Percentiles rank a stretch among this genome's conserved stretches.
phyloP scores from a whole-genome alignment of 345 rosid genomes.

The Acer saccharum region DNA sequence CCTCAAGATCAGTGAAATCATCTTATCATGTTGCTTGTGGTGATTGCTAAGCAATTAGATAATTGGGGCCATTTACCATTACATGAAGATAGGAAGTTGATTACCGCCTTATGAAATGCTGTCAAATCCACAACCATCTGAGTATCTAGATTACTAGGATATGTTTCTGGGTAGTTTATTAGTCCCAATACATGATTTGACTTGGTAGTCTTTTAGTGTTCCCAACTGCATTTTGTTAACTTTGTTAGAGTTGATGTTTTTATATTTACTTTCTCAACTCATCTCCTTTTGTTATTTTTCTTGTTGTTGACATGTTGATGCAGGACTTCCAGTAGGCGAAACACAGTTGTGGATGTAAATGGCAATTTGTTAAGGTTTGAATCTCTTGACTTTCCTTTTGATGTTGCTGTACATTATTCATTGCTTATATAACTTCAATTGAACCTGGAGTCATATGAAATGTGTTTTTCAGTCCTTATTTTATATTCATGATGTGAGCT shows the following conservation, averaged over 20 bases:
- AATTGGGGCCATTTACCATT: not conserved
- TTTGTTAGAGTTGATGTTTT: not conserved
- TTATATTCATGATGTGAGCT: not conserved
- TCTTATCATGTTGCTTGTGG: not conserved
- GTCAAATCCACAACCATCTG: not conserved
- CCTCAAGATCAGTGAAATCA: not conserved
- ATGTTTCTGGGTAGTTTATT: not conserved
- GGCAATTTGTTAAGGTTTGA: constrained; percentile 51
- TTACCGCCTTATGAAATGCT: not conserved
- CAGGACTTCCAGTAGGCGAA: constrained; percentile 51
- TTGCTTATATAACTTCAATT: not conserved
- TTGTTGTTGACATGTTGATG: constrained; percentile 26
- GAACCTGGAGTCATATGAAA: not conserved
- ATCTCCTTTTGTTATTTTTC: constrained; percentile 6
- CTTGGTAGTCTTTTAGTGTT: not conserved
- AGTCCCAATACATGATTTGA: not conserved
- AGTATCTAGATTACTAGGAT: not conserved
- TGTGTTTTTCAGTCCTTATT: not conserved
- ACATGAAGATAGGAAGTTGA: not conserved
- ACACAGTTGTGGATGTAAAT: constrained; percentile 35
- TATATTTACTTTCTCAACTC: not conserved
- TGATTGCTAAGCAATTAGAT: not conserved
- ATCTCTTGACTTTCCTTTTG: constrained; percentile 12
- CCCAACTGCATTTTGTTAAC: not conserved
- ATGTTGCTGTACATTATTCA: not conserved